phyloP scores from a whole-genome alignment of 495 filamentous ascomycete species.

The Podospora comata region DNA sequence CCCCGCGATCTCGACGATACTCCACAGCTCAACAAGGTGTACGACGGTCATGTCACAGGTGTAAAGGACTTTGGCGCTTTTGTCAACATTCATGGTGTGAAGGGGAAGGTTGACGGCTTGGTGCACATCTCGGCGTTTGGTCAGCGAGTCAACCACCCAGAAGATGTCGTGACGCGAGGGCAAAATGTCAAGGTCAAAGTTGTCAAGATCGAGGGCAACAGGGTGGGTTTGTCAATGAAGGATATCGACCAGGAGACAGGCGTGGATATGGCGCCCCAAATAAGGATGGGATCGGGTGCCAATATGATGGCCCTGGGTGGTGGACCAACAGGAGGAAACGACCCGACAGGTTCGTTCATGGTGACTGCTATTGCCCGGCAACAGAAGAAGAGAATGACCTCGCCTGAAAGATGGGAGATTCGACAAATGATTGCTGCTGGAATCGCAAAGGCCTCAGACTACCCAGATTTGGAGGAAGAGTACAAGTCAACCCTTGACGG shows the following conservation, averaged over 20 bases:
- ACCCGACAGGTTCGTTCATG: constrained; percentile 32
- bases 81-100: constrained; percentile 84
- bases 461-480: constrained; percentile 92
- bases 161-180: constrained; percentile 74
- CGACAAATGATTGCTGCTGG: constrained; percentile 94
- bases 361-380: constrained; percentile 39
- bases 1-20: constrained; percentile 73
- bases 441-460: constrained; percentile 82
- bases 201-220: constrained; percentile 72
- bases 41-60: constrained; percentile 83
- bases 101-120: constrained; percentile 85
- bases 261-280: constrained; percentile 75
- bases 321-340: not conserved
- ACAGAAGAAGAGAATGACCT: constrained; percentile 88
- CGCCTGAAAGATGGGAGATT: constrained; percentile 96
- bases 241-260: constrained; percentile 93
- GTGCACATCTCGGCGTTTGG: constrained; percentile 97
- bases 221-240: constrained; percentile 92
- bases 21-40: constrained; percentile 81
- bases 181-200: constrained; percentile 94
- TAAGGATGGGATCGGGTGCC: constrained; percentile 81
- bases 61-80: constrained; percentile 96
- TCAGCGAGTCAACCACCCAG: constrained; percentile 84
- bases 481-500: constrained; percentile 84
- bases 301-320: constrained; percentile 82